Percentiles rank a stretch among this genome's conserved stretches.
Evolutionary conservation across 2,329 filamentous ascomycete species (phyloP).

Genomic region (Fusarium austroafricanum): DNA sequence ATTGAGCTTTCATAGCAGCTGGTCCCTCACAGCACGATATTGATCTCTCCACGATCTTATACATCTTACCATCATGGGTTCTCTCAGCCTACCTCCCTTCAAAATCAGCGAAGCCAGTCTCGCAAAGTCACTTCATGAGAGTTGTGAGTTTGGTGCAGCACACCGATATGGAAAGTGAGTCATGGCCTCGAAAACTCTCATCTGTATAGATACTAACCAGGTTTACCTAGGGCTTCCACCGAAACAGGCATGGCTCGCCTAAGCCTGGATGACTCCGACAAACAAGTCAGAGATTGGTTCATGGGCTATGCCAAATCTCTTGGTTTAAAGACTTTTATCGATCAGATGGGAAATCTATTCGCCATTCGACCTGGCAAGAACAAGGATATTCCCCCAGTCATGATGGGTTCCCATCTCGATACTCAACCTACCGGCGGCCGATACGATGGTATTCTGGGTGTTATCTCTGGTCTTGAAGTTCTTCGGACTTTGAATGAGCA

Average conservation of each 20-base stretch:
- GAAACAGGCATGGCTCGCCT: conserved; percentile 15
- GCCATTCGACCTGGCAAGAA: neutral
- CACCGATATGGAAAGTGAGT: conserved; percentile 14
- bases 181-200: accelerated
- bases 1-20: too few relatives aligned
- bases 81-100: neutral
- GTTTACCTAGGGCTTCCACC: neutral
- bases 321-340: neutral
- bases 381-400: neutral
- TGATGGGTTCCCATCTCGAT: conserved; percentile 14
- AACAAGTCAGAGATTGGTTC: conserved; percentile 19
- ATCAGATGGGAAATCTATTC: conserved; percentile 11
- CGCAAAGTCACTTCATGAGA: conserved; percentile 4
- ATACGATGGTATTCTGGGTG: conserved; percentile 10
- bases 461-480: conserved; percentile 2
- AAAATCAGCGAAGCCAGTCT: neutral
- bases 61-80: neutral
- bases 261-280: conserved; percentile 6
- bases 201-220: accelerated
- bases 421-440: conserved; percentile 3
- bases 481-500: neutral
- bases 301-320: conserved; percentile 13
- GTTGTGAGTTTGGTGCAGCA: conserved; percentile 11
- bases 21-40: too few relatives aligned
- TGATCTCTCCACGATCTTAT: too few relatives aligned